Evolutionary conservation across 2,329 filamentous ascomycete species (phyloP).

Genomic region (Aspergillus terreus): DNA sequence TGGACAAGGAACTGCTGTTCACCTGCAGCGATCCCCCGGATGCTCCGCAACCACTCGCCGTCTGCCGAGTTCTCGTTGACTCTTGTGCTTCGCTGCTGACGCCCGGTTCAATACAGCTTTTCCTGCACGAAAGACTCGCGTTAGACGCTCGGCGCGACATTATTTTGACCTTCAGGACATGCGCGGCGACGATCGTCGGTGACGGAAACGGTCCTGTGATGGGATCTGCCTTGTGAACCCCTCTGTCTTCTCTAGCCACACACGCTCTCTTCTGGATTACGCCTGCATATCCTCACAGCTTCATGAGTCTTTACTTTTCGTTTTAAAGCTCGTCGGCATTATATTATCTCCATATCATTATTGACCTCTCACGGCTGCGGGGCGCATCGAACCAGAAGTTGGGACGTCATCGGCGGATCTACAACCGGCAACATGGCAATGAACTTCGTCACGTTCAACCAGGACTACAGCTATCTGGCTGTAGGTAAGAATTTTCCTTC

Average conservation of each 20-base stretch:
- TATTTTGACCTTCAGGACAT: slow-evolving; percentile 10
- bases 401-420: slow-evolving; percentile 6
- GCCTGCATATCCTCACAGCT: neutral
- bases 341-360: neutral
- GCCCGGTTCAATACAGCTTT: neutral
- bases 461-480: slow-evolving; percentile 95
- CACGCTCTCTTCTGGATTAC: neutral
- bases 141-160: neutral
- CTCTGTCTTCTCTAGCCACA: slow-evolving; percentile 8
- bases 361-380: neutral
- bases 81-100: slow-evolving; percentile 2
- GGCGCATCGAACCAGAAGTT: neutral
- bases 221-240: slow-evolving; percentile 15
- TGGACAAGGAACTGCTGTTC: slow-evolving; percentile 12
- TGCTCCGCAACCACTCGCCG: slow-evolving; percentile 13
- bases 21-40: slow-evolving; percentile 14
- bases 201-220: slow-evolving; percentile 15
- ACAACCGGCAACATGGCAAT: slow-evolving; percentile 60
- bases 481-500: slow-evolving; percentile 62
- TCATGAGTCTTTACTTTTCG: neutral
- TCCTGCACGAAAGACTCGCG: neutral
- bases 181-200: slow-evolving; percentile 13
- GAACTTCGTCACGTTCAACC: slow-evolving; percentile 99
- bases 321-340: neutral
- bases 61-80: slow-evolving; percentile 1